Evolutionary conservation across 495 filamentous ascomycete genomes (phyloP), one percentile per base, ranked within the genome.

Genomic region (Aspergillus kassunensis): DNA sequence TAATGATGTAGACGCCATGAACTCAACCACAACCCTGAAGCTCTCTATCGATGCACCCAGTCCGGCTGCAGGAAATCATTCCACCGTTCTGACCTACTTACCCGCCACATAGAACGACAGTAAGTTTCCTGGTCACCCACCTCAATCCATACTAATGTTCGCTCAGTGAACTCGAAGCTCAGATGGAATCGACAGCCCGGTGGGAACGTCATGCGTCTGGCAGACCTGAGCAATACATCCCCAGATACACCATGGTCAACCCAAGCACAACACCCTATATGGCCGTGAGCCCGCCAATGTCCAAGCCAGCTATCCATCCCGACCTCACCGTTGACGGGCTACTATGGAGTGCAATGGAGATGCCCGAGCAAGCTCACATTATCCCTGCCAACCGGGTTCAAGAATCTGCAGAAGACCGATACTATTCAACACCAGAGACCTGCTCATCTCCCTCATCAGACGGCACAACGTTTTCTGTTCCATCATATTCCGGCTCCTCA

Each of bases 71-170:
- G 82, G 15, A 89, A 85, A 64, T 78, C 83, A 11, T 96, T 96
- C 64, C 86, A 90, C 60, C 82, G 91, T 27, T 74, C 81, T 12
- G 91, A 96, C 68, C 70, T 96, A 20, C 75, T 95, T 24, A 74
- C 78, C 23, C 83, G 91, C 44, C 91, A 96, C 64, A 77, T 85
- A 63, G 87, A 90, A 60, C 81, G 86, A 79, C 89, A 92, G 89
- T 92, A 69, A 76, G 88, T 71, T 16, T 29, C 21, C 20, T 4
- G 6, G 35, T 16, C 42, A 12, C n/a, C 6, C 13, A 2, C 4
- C 6, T 16, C 2, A 25, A 27, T 13, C 3, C 19, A 13, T 55
- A 43, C 16, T 33, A 34, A 33, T 42, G 25, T 29, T 29, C 18
- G 27, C 39, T 36, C 36, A 75, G 72, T 53, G 67, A 72, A 33